Conservation (phyloP, 192 early-diverging fungal species). For the Cetraspora pellucida region DNA sequence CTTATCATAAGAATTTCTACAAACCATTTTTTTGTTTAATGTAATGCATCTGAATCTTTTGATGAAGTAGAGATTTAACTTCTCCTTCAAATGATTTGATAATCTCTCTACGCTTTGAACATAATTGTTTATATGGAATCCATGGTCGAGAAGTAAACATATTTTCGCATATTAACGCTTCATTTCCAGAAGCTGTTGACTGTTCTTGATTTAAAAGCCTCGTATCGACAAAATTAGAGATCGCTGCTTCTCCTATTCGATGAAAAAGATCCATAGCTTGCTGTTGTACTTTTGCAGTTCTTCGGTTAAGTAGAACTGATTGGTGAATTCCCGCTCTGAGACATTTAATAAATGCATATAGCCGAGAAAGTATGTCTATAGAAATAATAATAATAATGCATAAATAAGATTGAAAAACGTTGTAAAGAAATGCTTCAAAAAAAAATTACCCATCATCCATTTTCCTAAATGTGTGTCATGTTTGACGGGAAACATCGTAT, state of each 20-base stretch:
- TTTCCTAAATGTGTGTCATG: constrained; percentile 20
- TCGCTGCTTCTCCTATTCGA: constrained; percentile 28
- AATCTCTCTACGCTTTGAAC: background rate
- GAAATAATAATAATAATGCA: background rate
- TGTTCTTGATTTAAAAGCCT: constrained; percentile 25
- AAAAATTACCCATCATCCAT: constrained; percentile 26
- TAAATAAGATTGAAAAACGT: background rate
- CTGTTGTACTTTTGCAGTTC: constrained; percentile 28
- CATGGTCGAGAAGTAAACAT: background rate
- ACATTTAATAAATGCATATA: constrained; percentile 33
- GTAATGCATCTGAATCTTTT: constrained; percentile 27
- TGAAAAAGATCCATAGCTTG: constrained; percentile 34
- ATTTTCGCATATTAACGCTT: background rate
- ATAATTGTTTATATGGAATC: constrained; percentile 18
- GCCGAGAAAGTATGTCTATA: constrained; percentile 27
- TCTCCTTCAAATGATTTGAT: constrained; percentile 29
- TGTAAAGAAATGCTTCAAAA: background rate
- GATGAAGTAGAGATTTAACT: constrained; percentile 19
- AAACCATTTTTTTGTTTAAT: constrained; percentile 11
- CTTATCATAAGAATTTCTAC: background rate
- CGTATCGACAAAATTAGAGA: constrained; percentile 18
- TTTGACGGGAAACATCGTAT: constrained; percentile 12
- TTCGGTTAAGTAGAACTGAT: constrained; percentile 25
- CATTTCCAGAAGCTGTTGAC: constrained; percentile 2
- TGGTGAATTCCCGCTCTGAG: constrained; percentile 31